These are phyloP conservation scores for Neopestalotiopsis clavispora DNA, from an alignment of 2,329 filamentous ascomycete species.

Conservation along the genomic window DNA sequence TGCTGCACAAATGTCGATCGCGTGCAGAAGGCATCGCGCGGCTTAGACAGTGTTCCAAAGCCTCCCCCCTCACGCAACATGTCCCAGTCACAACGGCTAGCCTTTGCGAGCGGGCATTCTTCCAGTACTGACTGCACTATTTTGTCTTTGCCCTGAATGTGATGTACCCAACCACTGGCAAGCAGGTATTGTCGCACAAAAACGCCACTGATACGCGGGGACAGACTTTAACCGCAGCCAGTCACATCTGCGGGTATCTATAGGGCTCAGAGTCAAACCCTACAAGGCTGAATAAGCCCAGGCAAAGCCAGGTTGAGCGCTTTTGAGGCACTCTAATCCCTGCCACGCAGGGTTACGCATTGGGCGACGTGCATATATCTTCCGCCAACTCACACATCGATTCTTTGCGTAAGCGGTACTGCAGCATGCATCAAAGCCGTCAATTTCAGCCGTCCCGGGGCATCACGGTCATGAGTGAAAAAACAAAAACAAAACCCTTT, in stretches of 20 bases:
- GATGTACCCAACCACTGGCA: background rate
- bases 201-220: background rate
- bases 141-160: background rate
- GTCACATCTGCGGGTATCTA: background rate
- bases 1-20: slow-evolving; percentile 1
- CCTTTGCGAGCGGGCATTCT: background rate
- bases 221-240: slow-evolving; percentile 3
- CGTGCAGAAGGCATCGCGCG: background rate
- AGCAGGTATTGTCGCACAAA: background rate
- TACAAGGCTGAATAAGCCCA: slow-evolving; percentile 11
- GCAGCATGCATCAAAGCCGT: background rate
- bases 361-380: slow-evolving; percentile 3
- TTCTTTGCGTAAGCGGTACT: background rate
- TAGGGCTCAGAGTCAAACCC: slow-evolving; percentile 9
- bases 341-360: background rate
- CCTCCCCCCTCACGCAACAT: background rate
- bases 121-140: background rate
- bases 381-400: background rate
- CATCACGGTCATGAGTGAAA: background rate
- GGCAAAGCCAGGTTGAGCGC: background rate
- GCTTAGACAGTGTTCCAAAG: slow-evolving; percentile 2
- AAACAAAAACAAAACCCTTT: background rate
- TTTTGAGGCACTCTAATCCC: background rate
- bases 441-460: background rate
- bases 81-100: background rate